Conservation (phyloP, 1,139 yeast genomes). For the Geotrichum klebahnii region DNA sequence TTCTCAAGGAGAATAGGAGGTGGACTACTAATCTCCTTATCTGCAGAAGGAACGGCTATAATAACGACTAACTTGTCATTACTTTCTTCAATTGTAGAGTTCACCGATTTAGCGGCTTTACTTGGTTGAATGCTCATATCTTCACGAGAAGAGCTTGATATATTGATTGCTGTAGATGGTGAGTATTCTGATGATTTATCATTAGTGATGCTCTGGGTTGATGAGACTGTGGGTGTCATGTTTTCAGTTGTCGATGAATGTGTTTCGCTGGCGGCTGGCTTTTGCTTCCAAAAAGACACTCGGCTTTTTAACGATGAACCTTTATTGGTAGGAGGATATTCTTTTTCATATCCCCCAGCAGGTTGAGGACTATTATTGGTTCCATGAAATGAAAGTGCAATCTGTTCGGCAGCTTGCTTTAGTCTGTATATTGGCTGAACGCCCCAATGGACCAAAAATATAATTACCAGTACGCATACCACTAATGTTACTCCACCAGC, state of each 20-base stretch:
- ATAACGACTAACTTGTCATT: neutral
- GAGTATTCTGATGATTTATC: neutral
- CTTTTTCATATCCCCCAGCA: neutral
- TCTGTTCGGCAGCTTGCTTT: slow-evolving; percentile 76
- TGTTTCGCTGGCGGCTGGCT: neutral
- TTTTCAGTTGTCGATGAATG: neutral
- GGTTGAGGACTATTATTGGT: too few species aligned
- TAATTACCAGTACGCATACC: slow-evolving; percentile 65
- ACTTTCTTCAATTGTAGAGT: neutral
- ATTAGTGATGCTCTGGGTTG: neutral
- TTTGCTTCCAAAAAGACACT: neutral
- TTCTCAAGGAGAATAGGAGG: too few species aligned
- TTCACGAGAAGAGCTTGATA: slow-evolving; percentile 3
- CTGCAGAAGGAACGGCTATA: too few species aligned
- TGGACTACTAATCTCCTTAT: too few species aligned
- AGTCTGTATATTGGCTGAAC: slow-evolving; percentile 78
- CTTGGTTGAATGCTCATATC: neutral
- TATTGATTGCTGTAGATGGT: neutral
- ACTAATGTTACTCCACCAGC: slow-evolving; percentile 77
- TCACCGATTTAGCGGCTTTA: neutral
- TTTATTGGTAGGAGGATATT: neutral
- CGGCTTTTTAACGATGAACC: neutral
- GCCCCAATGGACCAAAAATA: slow-evolving; percentile 80
- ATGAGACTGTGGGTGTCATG: neutral
- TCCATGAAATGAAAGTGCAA: slow-evolving; percentile 32